These are phyloP conservation scores for Thuidium tamariscinum DNA, from an alignment of 225 moss, liverwort and hornwort species.

Conservation along the genomic window DNA sequence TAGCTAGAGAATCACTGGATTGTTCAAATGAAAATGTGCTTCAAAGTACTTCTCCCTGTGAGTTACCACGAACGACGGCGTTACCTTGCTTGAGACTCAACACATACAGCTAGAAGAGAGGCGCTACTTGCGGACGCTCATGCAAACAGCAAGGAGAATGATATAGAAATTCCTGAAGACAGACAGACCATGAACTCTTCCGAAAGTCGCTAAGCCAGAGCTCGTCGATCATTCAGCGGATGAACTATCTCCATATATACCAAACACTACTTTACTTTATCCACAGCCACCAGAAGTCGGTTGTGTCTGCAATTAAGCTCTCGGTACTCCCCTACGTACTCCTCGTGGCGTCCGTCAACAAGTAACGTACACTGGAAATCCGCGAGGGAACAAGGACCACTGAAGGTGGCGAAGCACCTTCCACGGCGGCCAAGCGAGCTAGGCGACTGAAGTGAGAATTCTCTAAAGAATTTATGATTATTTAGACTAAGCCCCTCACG, in stretches of 20 bases:
- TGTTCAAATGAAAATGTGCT: neutral
- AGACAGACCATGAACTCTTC: neutral
- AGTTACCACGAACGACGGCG: neutral
- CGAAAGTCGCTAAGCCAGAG: neutral
- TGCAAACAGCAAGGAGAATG: neutral
- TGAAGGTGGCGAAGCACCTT: neutral
- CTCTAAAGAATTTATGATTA: neutral
- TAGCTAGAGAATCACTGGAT: neutral
- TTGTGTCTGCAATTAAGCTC: neutral
- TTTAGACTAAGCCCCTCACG: neutral
- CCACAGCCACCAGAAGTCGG: neutral
- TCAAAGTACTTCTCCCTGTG: neutral
- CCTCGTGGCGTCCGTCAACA: neutral
- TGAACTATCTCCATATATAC: neutral
- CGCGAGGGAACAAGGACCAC: neutral
- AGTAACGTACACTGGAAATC: neutral
- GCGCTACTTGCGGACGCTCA: neutral
- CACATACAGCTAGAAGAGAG: neutral
- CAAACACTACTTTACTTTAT: neutral
- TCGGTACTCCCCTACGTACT: neutral
- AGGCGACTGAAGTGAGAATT: neutral
- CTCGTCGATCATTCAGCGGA: neutral
- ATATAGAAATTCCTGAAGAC: neutral
- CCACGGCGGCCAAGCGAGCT: neutral
- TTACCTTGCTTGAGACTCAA: neutral